Conservation (phyloP, 1,284 basidiomycete genomes). For the Athelia psychrophila region DNA sequence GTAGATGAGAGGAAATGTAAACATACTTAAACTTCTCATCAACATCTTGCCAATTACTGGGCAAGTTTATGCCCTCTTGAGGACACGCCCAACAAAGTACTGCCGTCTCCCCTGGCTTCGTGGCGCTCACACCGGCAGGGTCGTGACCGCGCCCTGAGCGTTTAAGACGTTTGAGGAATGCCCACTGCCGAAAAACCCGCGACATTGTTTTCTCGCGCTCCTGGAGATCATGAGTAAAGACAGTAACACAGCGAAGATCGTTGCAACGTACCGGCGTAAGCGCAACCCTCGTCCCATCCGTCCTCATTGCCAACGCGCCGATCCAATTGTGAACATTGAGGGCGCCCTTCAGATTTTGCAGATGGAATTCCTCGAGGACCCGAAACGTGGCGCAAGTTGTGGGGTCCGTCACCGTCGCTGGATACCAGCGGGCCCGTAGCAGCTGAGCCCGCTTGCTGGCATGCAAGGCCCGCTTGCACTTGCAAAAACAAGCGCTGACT, state of each 20-base stretch:
- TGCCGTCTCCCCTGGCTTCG: constrained; percentile 12
- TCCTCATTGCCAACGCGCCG: constrained; percentile 12
- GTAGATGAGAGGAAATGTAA: constrained; percentile 4
- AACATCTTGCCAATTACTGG: constrained; percentile 15
- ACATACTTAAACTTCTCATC: constrained; percentile 14
- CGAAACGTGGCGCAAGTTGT: constrained; percentile 22
- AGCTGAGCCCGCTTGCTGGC: constrained; percentile 16
- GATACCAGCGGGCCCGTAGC: constrained; percentile 22
- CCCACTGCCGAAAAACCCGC: constrained; percentile 14
- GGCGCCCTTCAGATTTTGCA: constrained; percentile 17
- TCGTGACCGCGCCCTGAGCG: constrained; percentile 16
- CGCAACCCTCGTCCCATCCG: constrained; percentile 18
- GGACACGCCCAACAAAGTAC: constrained; percentile 16
- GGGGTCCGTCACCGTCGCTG: constrained; percentile 18
- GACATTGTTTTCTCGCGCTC: constrained; percentile 15
- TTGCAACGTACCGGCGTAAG: constrained; percentile 1
- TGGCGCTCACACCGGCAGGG: constrained; percentile 9
- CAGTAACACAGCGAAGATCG: background rate
- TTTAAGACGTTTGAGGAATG: constrained; percentile 5
- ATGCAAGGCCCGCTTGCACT: constrained; percentile 16
- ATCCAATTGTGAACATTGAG: constrained; percentile 20
- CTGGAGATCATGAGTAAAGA: background rate
- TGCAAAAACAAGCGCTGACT: constrained; percentile 28
- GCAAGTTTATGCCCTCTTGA: constrained; percentile 22
- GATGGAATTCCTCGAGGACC: constrained; percentile 21